Percentiles rank a stretch among this genome's conserved stretches.
phyloP scores from a whole-genome alignment of 2,329 filamentous ascomycete genomes.

The Didymella pinodella region DNA sequence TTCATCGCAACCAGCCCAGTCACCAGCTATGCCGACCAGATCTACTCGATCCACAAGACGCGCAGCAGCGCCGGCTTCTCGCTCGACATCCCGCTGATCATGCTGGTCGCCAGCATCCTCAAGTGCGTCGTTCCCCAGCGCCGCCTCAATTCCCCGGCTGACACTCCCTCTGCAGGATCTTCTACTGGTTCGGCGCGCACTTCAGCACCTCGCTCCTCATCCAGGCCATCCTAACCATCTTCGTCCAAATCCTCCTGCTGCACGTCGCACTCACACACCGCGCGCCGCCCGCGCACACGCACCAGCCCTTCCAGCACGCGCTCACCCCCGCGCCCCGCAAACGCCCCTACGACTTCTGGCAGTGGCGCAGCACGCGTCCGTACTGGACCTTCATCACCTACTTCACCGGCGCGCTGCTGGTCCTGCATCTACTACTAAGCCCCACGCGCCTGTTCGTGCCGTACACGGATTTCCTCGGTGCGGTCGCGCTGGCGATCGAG shows the following conservation, averaged over 20 bases:
- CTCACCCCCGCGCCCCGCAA: slow-evolving; percentile 46
- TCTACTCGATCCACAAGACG: slow-evolving; percentile 68
- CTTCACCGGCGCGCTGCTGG: slow-evolving; percentile 67
- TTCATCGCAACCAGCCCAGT: slow-evolving; percentile 67
- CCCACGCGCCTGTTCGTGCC: slow-evolving; percentile 65
- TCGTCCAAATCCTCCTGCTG: slow-evolving; percentile 65
- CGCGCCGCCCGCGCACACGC: slow-evolving; percentile 52
- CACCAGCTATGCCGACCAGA: slow-evolving; percentile 72
- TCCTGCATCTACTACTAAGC: slow-evolving; percentile 72
- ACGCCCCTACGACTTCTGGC: slow-evolving; percentile 82
- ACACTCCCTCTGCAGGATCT: slow-evolving; percentile 56
- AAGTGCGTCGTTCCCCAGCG: slow-evolving; percentile 55
- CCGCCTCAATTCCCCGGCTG: background rate
- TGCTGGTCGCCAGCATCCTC: slow-evolving; percentile 70
- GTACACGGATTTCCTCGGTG: slow-evolving; percentile 75
- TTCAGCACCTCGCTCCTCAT: slow-evolving; percentile 66
- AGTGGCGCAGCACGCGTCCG: slow-evolving; percentile 76
- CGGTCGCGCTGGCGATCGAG: slow-evolving; percentile 78
- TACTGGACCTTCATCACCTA: slow-evolving; percentile 83
- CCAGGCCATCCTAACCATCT: slow-evolving; percentile 68
- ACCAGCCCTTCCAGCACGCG: slow-evolving; percentile 67
- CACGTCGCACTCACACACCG: slow-evolving; percentile 69
- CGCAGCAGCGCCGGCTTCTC: slow-evolving; percentile 70
- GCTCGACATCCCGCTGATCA: slow-evolving; percentile 71
- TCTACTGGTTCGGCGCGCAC: slow-evolving; percentile 71